Base-by-base conservation (phyloP, 2,329 filamentous ascomycete species). In the Microsporum ferrugineum region DNA sequence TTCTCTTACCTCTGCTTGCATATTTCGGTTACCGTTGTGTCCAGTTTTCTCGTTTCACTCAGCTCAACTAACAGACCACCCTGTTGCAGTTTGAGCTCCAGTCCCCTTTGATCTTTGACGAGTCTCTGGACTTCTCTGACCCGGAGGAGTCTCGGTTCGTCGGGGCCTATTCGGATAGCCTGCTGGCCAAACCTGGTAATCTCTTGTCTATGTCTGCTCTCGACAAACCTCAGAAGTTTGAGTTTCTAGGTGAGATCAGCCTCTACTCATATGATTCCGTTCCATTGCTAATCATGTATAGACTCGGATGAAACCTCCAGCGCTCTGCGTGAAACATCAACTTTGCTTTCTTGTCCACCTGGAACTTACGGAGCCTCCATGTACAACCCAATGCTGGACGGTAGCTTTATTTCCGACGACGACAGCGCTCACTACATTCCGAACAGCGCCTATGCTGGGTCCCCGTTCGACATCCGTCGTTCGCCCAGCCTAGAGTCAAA, bases 191-290 rank as follows among this genome's bases (percentile, higher is more conserved):
- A 73, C 77, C 78, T 75, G 80, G 84, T 79, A 76, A 84, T 78
- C 76, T 85, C 70, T 78, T 88, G 77, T 85, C 87, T 76, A 91
- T 91, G 88, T 87, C 88, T 75, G 86, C 86, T 76, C 91, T 90
- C 80, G 80, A 82, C 71, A 95, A 95, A 77, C 77, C 84, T 62
- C 84, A 88, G 74, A 80, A 85, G 76, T 81, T 87, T 74, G 87
- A 87, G 74, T 83, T 91, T 78, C 88, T 92, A 77, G 88, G 91
- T 95, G 79, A 78, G 89, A 86, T 62, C 63, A 63, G 59, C 58
- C 55, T 1, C 14, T 39, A 7, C 34, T n/a, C 17, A 14, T 57
- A 38, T 41, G 12, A 27, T 3, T 12, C 17, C 17, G 5, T 43
- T 14, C 12, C 4, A 43, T n/a, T 43, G 14, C 39, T 33, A 59